Percentiles rank a stretch among this genome's conserved stretches.
These are phyloP conservation scores for Kalaharituber pfeilii DNA, from an alignment of 2,329 filamentous ascomycete species.

Conservation along the genomic window DNA sequence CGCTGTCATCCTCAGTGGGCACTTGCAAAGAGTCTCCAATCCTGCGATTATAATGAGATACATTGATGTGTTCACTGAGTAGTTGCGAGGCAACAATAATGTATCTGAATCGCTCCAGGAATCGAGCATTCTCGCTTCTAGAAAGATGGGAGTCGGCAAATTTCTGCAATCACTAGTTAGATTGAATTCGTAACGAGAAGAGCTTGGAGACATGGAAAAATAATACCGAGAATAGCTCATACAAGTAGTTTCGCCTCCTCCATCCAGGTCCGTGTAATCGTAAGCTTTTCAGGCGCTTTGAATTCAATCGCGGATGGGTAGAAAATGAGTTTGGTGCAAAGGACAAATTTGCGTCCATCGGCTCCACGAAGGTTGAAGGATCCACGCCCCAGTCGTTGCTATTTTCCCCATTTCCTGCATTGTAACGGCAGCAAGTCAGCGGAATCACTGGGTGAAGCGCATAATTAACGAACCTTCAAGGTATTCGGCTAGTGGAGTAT, in stretches of 20 bases:
- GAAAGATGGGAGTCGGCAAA: conserved; percentile 56
- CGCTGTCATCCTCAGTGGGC: conserved; percentile 9
- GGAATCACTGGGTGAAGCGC: conserved; percentile 6
- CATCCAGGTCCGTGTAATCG: conserved; percentile 12
- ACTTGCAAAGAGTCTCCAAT: conserved; percentile 28
- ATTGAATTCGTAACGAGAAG: not conserved
- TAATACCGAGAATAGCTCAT: conserved; percentile 19
- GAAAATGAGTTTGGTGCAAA: conserved; percentile 16
- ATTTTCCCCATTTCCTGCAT: conserved; percentile 35
- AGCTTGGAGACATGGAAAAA: too few relatives aligned
- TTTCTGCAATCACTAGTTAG: too few relatives aligned
- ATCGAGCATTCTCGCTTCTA: conserved; percentile 61
- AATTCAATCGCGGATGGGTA: conserved; percentile 7
- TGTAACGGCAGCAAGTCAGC: conserved; percentile 4
- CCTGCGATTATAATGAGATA: conserved; percentile 28
- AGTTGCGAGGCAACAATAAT: conserved; percentile 83
- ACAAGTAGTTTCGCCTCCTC: conserved; percentile 12
- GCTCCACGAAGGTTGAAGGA: conserved; percentile 21
- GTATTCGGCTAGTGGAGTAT: conserved; percentile 75
- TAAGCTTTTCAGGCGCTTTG: conserved; percentile 12
- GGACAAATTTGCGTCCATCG: conserved; percentile 20
- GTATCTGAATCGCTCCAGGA: conserved; percentile 85
- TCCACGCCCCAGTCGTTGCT: conserved; percentile 32
- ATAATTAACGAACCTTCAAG: conserved; percentile 51
- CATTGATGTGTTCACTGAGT: conserved; percentile 50